Conservation (phyloP, 257 asterid genomes). For the Gentiana dahurica region DNA sequence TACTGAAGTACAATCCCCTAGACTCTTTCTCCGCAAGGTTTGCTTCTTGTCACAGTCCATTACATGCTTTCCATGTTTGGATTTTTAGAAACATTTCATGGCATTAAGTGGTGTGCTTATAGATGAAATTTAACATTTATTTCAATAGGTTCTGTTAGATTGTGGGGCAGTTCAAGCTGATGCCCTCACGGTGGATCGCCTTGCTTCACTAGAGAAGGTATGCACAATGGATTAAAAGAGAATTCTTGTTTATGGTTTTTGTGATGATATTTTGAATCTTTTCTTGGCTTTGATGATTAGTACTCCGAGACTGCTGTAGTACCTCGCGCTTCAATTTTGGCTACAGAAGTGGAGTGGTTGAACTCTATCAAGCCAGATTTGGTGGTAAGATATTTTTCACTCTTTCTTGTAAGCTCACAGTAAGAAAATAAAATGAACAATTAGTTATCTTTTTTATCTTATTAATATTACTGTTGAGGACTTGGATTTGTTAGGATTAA, state of each 20-base stretch:
- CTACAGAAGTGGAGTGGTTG: slow-evolving; percentile 91
- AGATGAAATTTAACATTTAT: too few species aligned
- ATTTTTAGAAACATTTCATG: background rate
- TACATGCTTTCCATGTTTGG: background rate
- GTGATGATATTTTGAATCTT: background rate
- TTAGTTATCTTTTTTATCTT: too few species aligned
- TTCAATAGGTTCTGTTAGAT: slow-evolving; percentile 66
- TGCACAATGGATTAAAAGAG: background rate
- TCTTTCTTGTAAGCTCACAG: background rate
- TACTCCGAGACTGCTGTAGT: slow-evolving; percentile 95
- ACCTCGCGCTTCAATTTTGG: slow-evolving; percentile 81
- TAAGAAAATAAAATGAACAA: too few species aligned
- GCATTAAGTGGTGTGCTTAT: background rate
- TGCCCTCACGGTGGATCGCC: slow-evolving; percentile 98
- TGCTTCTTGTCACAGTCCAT: background rate
- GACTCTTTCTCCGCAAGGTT: slow-evolving; percentile 85
- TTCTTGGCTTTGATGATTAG: slow-evolving; percentile 29
- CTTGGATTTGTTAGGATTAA: too few species aligned
- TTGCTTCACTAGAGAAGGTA: slow-evolving; percentile 92
- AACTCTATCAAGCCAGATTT: slow-evolving; percentile 81
- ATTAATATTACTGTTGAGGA: too few species aligned
- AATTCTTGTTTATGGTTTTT: background rate
- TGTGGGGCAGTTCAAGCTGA: slow-evolving; percentile 99
- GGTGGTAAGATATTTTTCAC: slow-evolving; percentile 46
- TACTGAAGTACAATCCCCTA: slow-evolving; percentile 71